These are phyloP conservation scores for Monosporascus sp. DNA, from an alignment of 2,329 filamentous ascomycete species.

Conservation along the genomic window DNA sequence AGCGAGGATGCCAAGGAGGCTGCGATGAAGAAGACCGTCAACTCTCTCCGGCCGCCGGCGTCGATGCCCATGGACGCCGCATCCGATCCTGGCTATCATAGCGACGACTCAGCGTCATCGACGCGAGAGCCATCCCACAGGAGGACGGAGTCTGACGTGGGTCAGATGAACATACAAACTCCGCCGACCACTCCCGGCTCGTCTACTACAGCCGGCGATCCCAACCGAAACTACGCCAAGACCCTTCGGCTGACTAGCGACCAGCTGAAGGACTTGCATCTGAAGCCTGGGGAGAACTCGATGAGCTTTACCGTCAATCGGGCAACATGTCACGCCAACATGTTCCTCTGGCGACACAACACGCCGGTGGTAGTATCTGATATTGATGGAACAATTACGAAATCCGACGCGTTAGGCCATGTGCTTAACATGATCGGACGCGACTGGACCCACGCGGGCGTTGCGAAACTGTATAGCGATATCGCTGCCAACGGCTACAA, in stretches of 20 bases:
- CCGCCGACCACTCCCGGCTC: slow-evolving; percentile 68
- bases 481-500: slow-evolving; percentile 96
- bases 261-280: slow-evolving; percentile 78
- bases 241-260: slow-evolving; percentile 92
- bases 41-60: slow-evolving; percentile 39
- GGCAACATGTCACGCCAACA: slow-evolving; percentile 83
- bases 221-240: slow-evolving; percentile 89
- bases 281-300: slow-evolving; percentile 81
- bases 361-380: slow-evolving; percentile 96
- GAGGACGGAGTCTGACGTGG: slow-evolving; percentile 62
- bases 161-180: slow-evolving; percentile 50
- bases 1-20: slow-evolving; percentile 93
- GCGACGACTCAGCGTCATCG: slow-evolving; percentile 64
- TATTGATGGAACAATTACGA: slow-evolving; percentile 98
- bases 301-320: slow-evolving; percentile 97
- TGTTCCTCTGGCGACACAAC: slow-evolving; percentile 91
- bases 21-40: slow-evolving; percentile 63
- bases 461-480: slow-evolving; percentile 95
- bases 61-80: slow-evolving; percentile 69
- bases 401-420: slow-evolving; percentile 90
- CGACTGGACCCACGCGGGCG: slow-evolving; percentile 95
- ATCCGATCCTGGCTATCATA: slow-evolving; percentile 93
- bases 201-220: slow-evolving; percentile 54
- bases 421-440: slow-evolving; percentile 94
- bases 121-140: slow-evolving; percentile 45